Evolutionary conservation across 148 eudicot species (phyloP), one percentile per base, ranked within the genome.

Genomic region (Talinum fruticosum): DNA sequence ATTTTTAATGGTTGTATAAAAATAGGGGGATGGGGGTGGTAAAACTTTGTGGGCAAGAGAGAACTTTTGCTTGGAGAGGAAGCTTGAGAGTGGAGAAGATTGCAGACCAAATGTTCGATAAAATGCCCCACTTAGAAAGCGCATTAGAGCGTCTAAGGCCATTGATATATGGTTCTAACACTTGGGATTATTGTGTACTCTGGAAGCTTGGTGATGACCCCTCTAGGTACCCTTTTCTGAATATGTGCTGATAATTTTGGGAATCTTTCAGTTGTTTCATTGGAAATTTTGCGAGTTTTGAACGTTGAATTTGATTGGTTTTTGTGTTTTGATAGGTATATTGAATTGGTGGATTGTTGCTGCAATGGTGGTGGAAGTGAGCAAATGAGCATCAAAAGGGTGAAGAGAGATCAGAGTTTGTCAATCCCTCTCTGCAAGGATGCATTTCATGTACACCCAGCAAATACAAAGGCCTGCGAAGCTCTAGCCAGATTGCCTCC

Each of bases 171-270:
- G 79, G 78, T 8, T 81, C 80, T 18, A 75, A 75, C n/a, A 79
- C 72, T 23, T 95, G 99, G 99, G 97, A 95, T 68, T 95, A 86
- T 76, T 87, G 90, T 75, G 91, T 91, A 24, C 79, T 92, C 79
- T 95, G 99, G 99, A 87, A 85, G 74, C 71, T 88, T 66, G 92
- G 88, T 29, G 90, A 89, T 81, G 96, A 91, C 66, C 89, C 94
- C 69, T 92, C 94, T 44, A 95, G 99, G 99, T 89, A 82, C 36
- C 30, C 19, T 49, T 7, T 77, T 21, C 33, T 62, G 66, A 28
- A 62, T 35, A 19, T 47, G n/a, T 66, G 36, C 23, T 72, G 8
- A 15, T 8, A 19, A 66, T 24, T 75, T 47, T 69, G 26, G 10
- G 1, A 15, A 8, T 67, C 37, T 64, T 5, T 23, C 53, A 7